A percentile compares a stretch with the other conserved stretches of the same genome.
Conservation (phyloP, 192 early-diverging fungal species). For the Entophlyctis helioformis region DNA sequence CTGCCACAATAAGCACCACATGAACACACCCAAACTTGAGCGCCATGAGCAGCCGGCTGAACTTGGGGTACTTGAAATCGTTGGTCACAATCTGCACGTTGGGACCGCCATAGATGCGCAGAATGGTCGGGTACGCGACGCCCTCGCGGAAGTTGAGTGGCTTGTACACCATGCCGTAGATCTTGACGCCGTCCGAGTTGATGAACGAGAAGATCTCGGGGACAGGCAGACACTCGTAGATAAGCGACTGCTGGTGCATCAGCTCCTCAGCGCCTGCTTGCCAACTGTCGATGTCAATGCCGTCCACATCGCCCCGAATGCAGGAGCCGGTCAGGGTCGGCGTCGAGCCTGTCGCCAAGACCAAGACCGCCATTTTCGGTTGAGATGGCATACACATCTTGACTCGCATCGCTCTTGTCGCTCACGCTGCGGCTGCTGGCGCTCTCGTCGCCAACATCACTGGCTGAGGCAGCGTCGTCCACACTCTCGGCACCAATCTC, state of each 20-base stretch:
- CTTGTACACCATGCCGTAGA: conserved; percentile 46
- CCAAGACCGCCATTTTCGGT: not conserved
- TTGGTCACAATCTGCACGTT: conserved; percentile 62
- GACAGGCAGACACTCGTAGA: conserved; percentile 13
- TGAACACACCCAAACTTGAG: conserved; percentile 6
- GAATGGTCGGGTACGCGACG: conserved; percentile 45
- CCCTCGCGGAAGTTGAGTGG: conserved; percentile 34
- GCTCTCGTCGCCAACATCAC: no score
- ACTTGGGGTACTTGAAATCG: conserved; percentile 53
- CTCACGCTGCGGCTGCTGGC: no score
- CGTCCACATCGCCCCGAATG: not conserved
- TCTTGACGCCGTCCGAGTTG: conserved; percentile 25
- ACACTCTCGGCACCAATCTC: no score
- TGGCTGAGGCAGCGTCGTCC: no score
- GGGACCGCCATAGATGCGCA: conserved; percentile 64
- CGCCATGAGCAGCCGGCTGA: conserved; percentile 45
- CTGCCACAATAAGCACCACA: not conserved
- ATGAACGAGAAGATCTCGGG: conserved; percentile 41
- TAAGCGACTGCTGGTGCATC: no score
- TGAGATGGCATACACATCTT: not conserved
- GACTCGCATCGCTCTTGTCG: no score
- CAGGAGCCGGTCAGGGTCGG: not conserved
- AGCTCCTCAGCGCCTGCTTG: not conserved
- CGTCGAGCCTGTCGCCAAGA: not conserved
- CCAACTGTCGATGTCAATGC: not conserved